phyloP scores from a whole-genome alignment of 2,329 filamentous ascomycete genomes.

The Colletotrichum sp. region DNA sequence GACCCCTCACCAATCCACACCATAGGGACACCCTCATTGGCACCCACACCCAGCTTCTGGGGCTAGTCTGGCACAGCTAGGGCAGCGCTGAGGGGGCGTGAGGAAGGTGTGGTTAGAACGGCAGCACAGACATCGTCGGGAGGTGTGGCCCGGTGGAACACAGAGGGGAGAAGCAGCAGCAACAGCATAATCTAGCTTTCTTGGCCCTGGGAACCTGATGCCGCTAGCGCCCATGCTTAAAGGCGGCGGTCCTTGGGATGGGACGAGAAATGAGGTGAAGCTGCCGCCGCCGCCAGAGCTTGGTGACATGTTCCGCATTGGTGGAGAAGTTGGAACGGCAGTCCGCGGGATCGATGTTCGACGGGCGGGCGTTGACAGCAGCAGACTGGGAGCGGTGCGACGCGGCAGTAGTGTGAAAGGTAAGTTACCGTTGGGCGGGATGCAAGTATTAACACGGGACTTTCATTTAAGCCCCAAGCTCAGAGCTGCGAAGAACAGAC shows the following conservation, averaged over 20 bases:
- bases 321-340: constrained; percentile 7
- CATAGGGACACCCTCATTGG: not conserved
- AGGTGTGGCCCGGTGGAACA: not conserved
- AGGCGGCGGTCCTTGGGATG: constrained; percentile 8
- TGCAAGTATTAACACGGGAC: not conserved
- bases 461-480: not conserved
- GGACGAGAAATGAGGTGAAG: constrained; percentile 20
- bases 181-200: constrained; percentile 17
- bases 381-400: not conserved
- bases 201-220: constrained; percentile 17
- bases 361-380: not conserved
- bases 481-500: not conserved
- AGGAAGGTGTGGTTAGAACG: constrained; percentile 9
- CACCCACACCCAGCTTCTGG: constrained; percentile 3
- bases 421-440: not conserved
- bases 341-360: constrained; percentile 5
- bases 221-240: constrained; percentile 17
- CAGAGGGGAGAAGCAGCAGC: not conserved
- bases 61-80: constrained; percentile 27
- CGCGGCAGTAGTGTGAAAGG: not conserved
- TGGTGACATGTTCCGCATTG: constrained; percentile 2
- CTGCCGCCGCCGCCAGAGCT: not conserved
- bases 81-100: not conserved
- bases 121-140: constrained; percentile 14
- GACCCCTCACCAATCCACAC: not conserved